Conservation (phyloP, 2,329 filamentous ascomycete species). For the Alternaria viburni region DNA sequence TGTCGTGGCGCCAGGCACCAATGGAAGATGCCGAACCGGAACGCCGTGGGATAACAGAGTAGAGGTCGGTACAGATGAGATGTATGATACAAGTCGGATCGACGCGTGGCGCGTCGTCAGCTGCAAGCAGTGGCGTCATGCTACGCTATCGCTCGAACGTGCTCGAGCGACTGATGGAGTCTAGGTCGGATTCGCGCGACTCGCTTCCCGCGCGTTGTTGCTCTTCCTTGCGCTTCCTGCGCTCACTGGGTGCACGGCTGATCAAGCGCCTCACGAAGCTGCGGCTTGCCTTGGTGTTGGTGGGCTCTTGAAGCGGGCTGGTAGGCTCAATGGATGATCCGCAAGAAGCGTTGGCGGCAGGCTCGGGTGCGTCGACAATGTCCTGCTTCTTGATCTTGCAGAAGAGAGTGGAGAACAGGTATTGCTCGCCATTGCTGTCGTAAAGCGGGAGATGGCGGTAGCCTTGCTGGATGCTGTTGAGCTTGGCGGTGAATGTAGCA, state of each 20-base stretch:
- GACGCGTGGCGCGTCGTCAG: constrained; percentile 32
- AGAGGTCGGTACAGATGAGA: constrained; percentile 25
- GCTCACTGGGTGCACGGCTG: constrained; percentile 51
- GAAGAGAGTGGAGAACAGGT: constrained; percentile 92
- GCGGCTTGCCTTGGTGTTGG: constrained; percentile 39
- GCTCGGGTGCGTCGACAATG: constrained; percentile 50
- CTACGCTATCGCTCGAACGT: constrained; percentile 41
- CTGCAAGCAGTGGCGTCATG: constrained; percentile 23
- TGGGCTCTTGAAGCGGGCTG: constrained; percentile 39
- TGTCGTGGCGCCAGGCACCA: constrained; percentile 10
- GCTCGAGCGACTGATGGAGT: constrained; percentile 44
- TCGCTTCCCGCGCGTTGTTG: constrained; percentile 34
- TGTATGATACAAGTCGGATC: constrained; percentile 27
- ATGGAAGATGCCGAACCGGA: constrained; percentile 10
- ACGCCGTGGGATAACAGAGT: constrained; percentile 20
- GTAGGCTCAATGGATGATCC: constrained; percentile 35
- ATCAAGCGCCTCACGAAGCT: constrained; percentile 53
- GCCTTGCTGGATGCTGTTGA: constrained; percentile 85
- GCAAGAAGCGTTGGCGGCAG: constrained; percentile 27
- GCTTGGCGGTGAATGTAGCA: constrained; percentile 91
- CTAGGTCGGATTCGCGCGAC: constrained; percentile 40
- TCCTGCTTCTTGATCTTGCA: constrained; percentile 78
- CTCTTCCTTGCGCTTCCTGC: constrained; percentile 47
- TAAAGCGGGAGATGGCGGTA: constrained; percentile 91
- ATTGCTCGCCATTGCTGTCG: constrained; percentile 88